Base-by-base conservation (phyloP, 2,329 filamentous ascomycete species). In the Xylaria multiplex region DNA sequence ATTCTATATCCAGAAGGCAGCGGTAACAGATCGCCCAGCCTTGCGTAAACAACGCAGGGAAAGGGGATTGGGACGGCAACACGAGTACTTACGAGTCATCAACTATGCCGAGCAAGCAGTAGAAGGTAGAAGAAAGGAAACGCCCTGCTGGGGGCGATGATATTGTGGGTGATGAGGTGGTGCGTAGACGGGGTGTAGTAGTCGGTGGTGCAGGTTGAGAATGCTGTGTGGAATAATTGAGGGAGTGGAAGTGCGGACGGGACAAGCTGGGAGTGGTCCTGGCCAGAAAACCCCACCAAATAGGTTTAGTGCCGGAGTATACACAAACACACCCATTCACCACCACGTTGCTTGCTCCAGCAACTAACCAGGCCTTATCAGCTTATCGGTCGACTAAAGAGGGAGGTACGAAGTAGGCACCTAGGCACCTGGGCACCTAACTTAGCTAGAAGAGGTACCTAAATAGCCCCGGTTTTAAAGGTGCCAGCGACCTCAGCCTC, bases 11-110 rank as follows among this genome's bases (percentile, higher is more conserved):
- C 70, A 74, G 70, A 71, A 74, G 70, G 71, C 69, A 69, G 70
- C 67, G 64, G 67, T 69, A 70, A 70, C 69, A 68, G 69, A 69
- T 64, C 60, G 57, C 56, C 67, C 72, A 76, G 75, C 73, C 72
- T 75, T 64, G 74, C 62, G 68, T 71, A 68, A 68, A 64, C 61
- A 70, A 61, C 62, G 56, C 69, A 69, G 60, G 52, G 71, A 43
- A 43, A 62, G 65, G 62, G 48, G 53, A 43, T 64, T 54, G 24
- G 65, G 63, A 65, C 66, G 68, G 63, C 70, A 60, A 37, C 64
- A 70, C 62, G 60, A 61, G 55, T 8, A 77, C 76, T 77, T 76
- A 77, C 76, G 66, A 74, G 71, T 75, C 74, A 76, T 77, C 73
- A 74, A 77, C 69, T 69, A 69, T 63, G 62, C 61, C 70, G 67